Evolutionary conservation across 1,139 yeast species (phyloP).

Genomic region (Yamadazyma aaseri): DNA sequence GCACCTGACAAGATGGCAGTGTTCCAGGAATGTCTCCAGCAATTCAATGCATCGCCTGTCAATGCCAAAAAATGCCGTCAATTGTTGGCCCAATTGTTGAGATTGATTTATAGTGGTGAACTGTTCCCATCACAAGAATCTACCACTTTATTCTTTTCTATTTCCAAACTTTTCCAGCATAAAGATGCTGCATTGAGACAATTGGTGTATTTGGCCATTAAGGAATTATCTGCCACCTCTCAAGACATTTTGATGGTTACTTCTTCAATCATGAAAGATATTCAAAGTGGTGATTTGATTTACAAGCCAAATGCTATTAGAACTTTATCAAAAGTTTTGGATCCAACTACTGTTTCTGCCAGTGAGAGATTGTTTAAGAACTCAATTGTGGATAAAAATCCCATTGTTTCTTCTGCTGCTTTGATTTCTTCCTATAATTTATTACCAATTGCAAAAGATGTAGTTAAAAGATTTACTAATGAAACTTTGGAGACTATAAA

Average conservation of each 20-base stretch:
- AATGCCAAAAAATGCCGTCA: conserved; percentile 84
- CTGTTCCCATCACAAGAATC: conserved; percentile 86
- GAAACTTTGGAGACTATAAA: conserved; percentile 88
- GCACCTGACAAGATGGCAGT: conserved; percentile 95
- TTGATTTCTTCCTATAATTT: conserved; percentile 87
- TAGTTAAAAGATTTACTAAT: conserved; percentile 89
- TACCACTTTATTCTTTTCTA: conserved; percentile 88
- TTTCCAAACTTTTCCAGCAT: conserved; percentile 92
- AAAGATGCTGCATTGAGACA: conserved; percentile 89
- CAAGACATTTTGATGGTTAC: conserved; percentile 97
- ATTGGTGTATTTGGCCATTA: conserved; percentile 88
- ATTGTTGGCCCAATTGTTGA: conserved; percentile 68
- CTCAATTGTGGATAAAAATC: conserved; percentile 89
- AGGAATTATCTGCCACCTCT: conserved; percentile 80
- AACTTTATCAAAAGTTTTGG: conserved; percentile 85
- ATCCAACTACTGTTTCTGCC: conserved; percentile 88
- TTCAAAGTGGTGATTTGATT: conserved; percentile 81
- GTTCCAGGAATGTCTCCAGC: conserved; percentile 91
- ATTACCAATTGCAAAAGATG: conserved; percentile 85
- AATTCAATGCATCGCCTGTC: conserved; percentile 89
- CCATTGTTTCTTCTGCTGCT: conserved; percentile 89
- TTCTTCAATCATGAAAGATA: conserved; percentile 96
- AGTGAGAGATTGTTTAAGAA: conserved; percentile 92
- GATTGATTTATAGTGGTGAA: conserved; percentile 80
- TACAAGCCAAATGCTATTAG: conserved; percentile 95